Evolutionary conservation across 495 filamentous ascomycete genomes (phyloP), one percentile per base, ranked within the genome.

Genomic region (Penicillium desertorum): DNA sequence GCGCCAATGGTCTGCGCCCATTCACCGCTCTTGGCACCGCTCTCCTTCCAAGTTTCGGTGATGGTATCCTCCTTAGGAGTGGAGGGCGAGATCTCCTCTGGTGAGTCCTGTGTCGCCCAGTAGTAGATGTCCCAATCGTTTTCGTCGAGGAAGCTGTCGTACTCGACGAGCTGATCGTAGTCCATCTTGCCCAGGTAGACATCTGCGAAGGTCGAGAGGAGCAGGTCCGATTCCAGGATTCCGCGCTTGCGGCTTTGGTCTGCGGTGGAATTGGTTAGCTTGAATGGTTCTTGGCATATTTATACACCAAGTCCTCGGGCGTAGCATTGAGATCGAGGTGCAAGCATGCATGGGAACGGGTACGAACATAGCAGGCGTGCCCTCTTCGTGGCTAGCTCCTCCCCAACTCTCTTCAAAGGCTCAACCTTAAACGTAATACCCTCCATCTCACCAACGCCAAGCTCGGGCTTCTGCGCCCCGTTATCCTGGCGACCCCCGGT

Each of bases 51-150:
- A 25, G 69, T 78, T 57, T 83, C 80, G n/a, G 80, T 81, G 42
- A 74, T 64, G 5, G 75, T 76, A 50, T 78, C 78, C 56, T 79
- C 69, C 30, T 72, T 66, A 45, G 66, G 62, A 14, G 68, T 42
- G 9, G 69, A 57, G 36, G 56, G 81, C 1, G 78, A 62, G 1
- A 53, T 12, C 0, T 53, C 39, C 25, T 53, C 51, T 1, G 83
- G 77, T 6, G 89, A 82, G 60, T 89, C 85, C 70, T 98, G 95
- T n/a, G 95, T 98, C 1, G 91, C 90, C 94, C 94, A 98, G 81
- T 98, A 98, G 79, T 98, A 98, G 57, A 98, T 98, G 70, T 98
- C 94, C 94, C 94, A 98, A 73, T 98, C 94, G 70, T 98, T 98
- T 73, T 98, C 94, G 76, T 98, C 94, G 45, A 98, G 84, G 81